Conservation (phyloP, 2,329 filamentous ascomycete species). For the Botrytis deweyae region DNA sequence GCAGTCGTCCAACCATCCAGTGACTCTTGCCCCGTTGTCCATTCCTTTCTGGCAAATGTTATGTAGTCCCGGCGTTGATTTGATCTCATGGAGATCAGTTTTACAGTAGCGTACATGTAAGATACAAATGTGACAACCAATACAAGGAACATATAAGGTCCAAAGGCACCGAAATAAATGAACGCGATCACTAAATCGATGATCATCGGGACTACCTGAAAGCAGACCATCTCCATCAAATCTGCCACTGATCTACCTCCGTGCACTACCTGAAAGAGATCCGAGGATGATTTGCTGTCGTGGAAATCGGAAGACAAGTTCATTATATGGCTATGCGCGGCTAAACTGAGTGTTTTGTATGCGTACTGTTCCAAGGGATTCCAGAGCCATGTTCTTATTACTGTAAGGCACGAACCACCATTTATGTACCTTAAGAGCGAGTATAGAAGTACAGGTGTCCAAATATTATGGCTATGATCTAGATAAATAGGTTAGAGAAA, state of each 20-base stretch:
- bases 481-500: constrained; percentile 10
- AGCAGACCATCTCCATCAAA: constrained; percentile 58
- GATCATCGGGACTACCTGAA: constrained; percentile 60
- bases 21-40: constrained; percentile 41
- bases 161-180: constrained; percentile 58
- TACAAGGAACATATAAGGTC: constrained; percentile 56
- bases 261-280: constrained; percentile 63
- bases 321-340: constrained; percentile 67
- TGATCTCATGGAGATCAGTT: constrained; percentile 39
- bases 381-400: constrained; percentile 52
- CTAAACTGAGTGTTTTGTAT: constrained; percentile 56
- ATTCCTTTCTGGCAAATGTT: constrained; percentile 39
- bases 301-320: constrained; percentile 70
- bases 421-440: constrained; percentile 49
- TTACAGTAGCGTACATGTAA: constrained; percentile 52
- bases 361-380: constrained; percentile 56
- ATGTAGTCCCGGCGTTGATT: constrained; percentile 41
- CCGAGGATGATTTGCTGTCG: constrained; percentile 61
- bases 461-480: constrained; percentile 46
- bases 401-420: constrained; percentile 51
- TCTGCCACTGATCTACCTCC: constrained; percentile 61
- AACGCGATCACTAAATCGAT: constrained; percentile 62
- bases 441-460: constrained; percentile 54
- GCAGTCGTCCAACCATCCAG: constrained; percentile 44
- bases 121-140: constrained; percentile 47